A percentile compares a stretch with the other conserved stretches of the same genome.
Evolutionary conservation across 768 basidiomycete species (phyloP).

Genomic region (Tulasnella sp.): DNA sequence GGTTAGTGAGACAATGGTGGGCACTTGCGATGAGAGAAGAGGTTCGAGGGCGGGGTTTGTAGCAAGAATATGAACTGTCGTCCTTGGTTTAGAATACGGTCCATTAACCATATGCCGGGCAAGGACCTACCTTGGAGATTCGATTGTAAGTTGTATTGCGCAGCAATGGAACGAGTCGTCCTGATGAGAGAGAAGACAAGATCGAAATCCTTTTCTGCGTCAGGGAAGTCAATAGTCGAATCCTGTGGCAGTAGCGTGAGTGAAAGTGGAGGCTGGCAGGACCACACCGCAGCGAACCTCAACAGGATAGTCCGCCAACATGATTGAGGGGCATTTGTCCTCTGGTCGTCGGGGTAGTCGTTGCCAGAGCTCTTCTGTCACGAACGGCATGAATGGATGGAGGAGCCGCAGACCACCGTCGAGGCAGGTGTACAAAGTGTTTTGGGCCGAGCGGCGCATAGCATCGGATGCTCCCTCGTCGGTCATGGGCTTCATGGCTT

Average conservation of each 20-base stretch:
- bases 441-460: slow-evolving; percentile 78
- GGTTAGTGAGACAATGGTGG: slow-evolving; percentile 74
- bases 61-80: slow-evolving; percentile 61
- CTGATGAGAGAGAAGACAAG: slow-evolving; percentile 75
- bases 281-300: slow-evolving; percentile 49
- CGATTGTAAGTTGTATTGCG: slow-evolving; percentile 80
- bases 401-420: slow-evolving; percentile 85
- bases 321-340: slow-evolving; percentile 80
- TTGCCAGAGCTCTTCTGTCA: slow-evolving; percentile 99
- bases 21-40: slow-evolving; percentile 65
- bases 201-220: slow-evolving; percentile 82
- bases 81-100: background rate
- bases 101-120: slow-evolving; percentile 8
- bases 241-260: slow-evolving; percentile 46
- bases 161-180: slow-evolving; percentile 77
- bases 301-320: slow-evolving; percentile 80
- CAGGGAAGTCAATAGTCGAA: slow-evolving; percentile 53
- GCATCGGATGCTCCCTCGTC: slow-evolving; percentile 64
- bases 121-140: slow-evolving; percentile 67
- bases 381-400: slow-evolving; percentile 99
- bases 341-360: slow-evolving; percentile 80
- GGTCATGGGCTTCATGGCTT: slow-evolving; percentile 98
- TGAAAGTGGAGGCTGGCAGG: background rate
- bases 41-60: slow-evolving; percentile 52
- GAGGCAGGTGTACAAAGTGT: slow-evolving; percentile 92